Evolutionary conservation across 2,329 filamentous ascomycete species (phyloP).

Genomic region (Trichoderma brevicompactum): DNA sequence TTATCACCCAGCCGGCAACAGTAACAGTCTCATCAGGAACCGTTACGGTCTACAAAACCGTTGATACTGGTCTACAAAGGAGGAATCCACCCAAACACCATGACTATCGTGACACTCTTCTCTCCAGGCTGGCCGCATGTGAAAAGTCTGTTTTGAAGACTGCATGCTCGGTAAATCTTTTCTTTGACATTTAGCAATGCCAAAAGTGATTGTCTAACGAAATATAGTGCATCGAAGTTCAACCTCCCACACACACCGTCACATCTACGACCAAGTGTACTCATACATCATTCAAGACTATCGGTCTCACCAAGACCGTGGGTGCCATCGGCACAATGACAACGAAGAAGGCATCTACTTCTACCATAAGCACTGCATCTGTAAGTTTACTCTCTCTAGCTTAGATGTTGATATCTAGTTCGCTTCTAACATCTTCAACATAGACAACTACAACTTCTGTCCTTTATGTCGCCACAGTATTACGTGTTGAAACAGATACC

Average conservation of each 20-base stretch:
- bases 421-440: not conserved
- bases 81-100: not conserved
- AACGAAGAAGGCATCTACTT: not conserved
- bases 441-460: slow-evolving; percentile 8
- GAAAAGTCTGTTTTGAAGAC: not conserved
- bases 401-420: too few species aligned
- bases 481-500: not conserved
- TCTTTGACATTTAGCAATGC: not conserved
- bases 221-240: slow-evolving; percentile 11
- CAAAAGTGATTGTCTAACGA: not conserved
- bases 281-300: slow-evolving; percentile 14
- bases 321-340: not conserved
- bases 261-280: slow-evolving; percentile 1
- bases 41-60: not conserved
- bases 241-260: not conserved
- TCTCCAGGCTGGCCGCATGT: not conserved
- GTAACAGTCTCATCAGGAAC: slow-evolving; percentile 14
- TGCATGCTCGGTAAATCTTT: slow-evolving; percentile 7
- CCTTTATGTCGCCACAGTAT: not conserved
- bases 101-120: slow-evolving; percentile 12
- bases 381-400: not conserved
- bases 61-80: slow-evolving; percentile 10
- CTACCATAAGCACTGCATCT: slow-evolving; percentile 8
- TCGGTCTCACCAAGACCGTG: slow-evolving; percentile 4
- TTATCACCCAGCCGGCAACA: not conserved